These are phyloP conservation scores for Nelumbo lutea DNA, from an alignment of 164 flowering plant species.

Conservation along the genomic window DNA sequence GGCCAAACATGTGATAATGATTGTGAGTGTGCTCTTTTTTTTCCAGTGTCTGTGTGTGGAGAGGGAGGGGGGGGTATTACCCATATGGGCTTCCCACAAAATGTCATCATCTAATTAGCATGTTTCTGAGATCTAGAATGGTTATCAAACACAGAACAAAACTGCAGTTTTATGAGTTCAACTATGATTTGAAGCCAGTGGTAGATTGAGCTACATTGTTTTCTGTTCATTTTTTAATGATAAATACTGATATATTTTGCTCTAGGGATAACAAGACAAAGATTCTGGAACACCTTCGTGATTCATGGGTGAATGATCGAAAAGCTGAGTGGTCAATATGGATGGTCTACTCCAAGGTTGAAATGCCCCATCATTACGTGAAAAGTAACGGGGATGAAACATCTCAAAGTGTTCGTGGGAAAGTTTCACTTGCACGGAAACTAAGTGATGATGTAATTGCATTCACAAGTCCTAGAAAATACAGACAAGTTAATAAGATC, in stretches of 20 bases:
- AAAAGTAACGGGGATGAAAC: conserved; percentile 58
- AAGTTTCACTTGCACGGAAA: conserved; percentile 46
- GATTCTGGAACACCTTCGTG: conserved; percentile 64
- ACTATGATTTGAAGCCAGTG: no score
- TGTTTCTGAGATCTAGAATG: no score
- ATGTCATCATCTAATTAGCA: no score
- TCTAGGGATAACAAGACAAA: conserved; percentile 59
- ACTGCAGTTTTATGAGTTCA: no score
- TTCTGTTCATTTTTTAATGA: conserved; percentile 1
- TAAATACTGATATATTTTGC: conserved; percentile 7
- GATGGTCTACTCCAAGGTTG: conserved; percentile 96
- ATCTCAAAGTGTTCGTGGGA: conserved; percentile 42
- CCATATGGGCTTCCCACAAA: no score
- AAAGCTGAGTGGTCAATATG: conserved; percentile 99
- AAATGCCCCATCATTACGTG: conserved; percentile 80
- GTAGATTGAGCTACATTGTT: neutral
- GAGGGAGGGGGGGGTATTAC: no score
- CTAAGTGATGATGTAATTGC: conserved; percentile 59
- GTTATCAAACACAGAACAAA: no score
- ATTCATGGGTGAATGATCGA: conserved; percentile 82
- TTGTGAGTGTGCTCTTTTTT: no score
- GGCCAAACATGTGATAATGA: no score
- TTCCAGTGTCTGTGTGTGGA: no score
- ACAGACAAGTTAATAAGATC: no score
- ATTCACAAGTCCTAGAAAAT: neutral